phyloP scores from a whole-genome alignment of 192 early-diverging fungal species.

The Bifiguratus adelaidae region DNA sequence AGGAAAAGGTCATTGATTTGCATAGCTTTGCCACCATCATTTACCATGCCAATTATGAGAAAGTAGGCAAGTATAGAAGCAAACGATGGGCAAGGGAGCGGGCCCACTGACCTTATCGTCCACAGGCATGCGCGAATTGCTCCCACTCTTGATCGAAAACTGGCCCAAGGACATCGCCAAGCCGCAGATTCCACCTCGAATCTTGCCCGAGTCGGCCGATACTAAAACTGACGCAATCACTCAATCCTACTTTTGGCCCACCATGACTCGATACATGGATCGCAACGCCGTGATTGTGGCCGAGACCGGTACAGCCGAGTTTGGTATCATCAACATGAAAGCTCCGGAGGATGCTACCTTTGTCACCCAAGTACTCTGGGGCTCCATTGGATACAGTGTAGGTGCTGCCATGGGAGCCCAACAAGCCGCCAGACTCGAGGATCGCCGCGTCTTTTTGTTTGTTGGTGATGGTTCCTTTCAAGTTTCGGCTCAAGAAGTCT shows the following conservation, averaged over 20 bases:
- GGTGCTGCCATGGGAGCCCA: slow-evolving; percentile 32
- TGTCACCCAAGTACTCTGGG: slow-evolving; percentile 25
- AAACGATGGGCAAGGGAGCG: no score
- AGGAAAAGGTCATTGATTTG: slow-evolving; percentile 19
- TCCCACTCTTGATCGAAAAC: no score
- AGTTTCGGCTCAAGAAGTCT: slow-evolving; percentile 33
- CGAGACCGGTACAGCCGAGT: slow-evolving; percentile 34
- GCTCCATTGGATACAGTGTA: slow-evolving; percentile 21
- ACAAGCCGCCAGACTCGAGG: slow-evolving; percentile 18
- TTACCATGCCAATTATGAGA: slow-evolving; percentile 23
- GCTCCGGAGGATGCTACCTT: slow-evolving; percentile 18
- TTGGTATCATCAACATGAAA: slow-evolving; percentile 22
- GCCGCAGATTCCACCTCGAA: no score
- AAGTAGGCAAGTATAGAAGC: no score
- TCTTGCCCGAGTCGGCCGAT: not conserved
- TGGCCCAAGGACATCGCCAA: no score
- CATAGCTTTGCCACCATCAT: slow-evolving; percentile 25
- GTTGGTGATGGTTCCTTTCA: slow-evolving; percentile 43
- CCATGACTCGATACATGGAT: slow-evolving; percentile 16
- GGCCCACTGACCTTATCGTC: no score
- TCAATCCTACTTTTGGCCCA: slow-evolving; percentile 31
- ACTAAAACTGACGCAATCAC: slow-evolving; percentile 5
- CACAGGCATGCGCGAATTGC: slow-evolving; percentile 22
- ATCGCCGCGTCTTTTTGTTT: slow-evolving; percentile 28
- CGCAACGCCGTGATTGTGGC: slow-evolving; percentile 18